Conservation (phyloP, 2,329 filamentous ascomycete genomes). For the Penicillium sp. region DNA sequence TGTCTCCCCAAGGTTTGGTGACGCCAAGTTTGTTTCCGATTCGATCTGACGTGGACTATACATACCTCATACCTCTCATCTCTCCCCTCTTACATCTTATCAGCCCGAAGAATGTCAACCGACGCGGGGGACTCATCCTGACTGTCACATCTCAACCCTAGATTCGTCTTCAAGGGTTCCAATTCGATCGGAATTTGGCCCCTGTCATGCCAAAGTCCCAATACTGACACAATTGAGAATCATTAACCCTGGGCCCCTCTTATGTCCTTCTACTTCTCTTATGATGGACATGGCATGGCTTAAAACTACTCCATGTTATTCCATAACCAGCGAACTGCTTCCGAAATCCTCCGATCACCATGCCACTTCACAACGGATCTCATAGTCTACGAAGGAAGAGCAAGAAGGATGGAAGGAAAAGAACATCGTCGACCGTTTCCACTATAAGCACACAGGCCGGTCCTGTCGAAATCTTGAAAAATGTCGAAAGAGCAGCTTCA, state of each 20-base stretch:
- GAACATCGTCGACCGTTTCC: conserved; percentile 25
- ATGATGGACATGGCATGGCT: conserved; percentile 8
- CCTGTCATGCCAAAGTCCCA: conserved; percentile 18
- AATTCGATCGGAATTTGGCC: conserved; percentile 19
- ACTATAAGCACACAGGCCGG: conserved; percentile 18
- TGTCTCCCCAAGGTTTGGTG: conserved; percentile 10
- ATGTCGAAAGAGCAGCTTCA: conserved; percentile 13
- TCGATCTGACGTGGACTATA: conserved; percentile 14
- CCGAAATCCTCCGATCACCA: conserved; percentile 21
- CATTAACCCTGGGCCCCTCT: conserved; percentile 3
- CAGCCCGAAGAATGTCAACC: conserved; percentile 10
- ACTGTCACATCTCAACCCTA: conserved; percentile 10
- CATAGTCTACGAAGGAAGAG: conserved; percentile 25
- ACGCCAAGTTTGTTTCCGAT: conserved; percentile 11
- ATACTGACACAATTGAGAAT: conserved; percentile 10
- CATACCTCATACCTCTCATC: conserved; percentile 3
- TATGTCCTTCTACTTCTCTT: conserved; percentile 5
- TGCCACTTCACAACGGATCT: conserved; percentile 27
- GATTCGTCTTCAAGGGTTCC: conserved; percentile 17
- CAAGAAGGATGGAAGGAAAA: conserved; percentile 27
- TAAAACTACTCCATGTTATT: conserved; percentile 2
- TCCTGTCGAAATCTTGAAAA: conserved; percentile 18
- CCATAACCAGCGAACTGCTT: conserved; percentile 11
- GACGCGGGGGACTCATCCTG: conserved; percentile 16
- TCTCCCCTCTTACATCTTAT: neutral